Evolutionary conservation across 768 basidiomycete species (phyloP).

Genomic region (Mycena polygramma): DNA sequence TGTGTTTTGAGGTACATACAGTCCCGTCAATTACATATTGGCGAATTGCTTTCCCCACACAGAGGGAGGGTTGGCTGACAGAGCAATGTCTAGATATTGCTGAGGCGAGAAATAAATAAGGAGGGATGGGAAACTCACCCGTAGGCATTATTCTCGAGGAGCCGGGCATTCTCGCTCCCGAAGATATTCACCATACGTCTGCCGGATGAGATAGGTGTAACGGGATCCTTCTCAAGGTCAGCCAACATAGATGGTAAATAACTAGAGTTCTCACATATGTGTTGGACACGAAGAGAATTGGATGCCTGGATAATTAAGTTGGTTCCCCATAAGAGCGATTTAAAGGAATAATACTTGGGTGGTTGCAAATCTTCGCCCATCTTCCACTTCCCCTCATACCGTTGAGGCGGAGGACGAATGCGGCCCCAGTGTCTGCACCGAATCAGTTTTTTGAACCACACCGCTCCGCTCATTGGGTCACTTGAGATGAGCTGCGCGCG

Average conservation of each 20-base stretch:
- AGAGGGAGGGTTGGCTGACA: slow-evolving; percentile 17
- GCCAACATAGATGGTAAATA: background rate
- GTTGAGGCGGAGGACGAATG: slow-evolving; percentile 15
- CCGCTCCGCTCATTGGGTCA: slow-evolving; percentile 18
- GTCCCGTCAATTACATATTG: slow-evolving; percentile 21
- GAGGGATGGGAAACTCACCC: background rate
- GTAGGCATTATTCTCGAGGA: slow-evolving; percentile 21
- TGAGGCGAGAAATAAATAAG: background rate
- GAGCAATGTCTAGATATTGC: slow-evolving; percentile 18
- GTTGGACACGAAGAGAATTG: slow-evolving; percentile 30
- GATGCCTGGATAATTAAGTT: slow-evolving; percentile 12
- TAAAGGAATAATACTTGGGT: slow-evolving; percentile 1
- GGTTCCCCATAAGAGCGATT: background rate
- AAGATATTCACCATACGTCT: slow-evolving; percentile 23
- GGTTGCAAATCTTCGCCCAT: slow-evolving; percentile 20
- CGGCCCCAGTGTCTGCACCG: slow-evolving; percentile 28
- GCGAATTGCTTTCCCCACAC: slow-evolving; percentile 16
- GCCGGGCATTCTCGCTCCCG: slow-evolving; percentile 18
- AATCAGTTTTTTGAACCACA: slow-evolving; percentile 20
- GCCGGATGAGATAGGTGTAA: slow-evolving; percentile 21
- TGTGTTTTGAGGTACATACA: background rate
- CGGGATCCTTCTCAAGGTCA: slow-evolving; percentile 5
- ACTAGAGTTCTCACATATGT: slow-evolving; percentile 1
- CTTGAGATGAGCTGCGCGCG: slow-evolving; percentile 8
- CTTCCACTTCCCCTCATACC: slow-evolving; percentile 26